Evolutionary conservation across 2,329 filamentous ascomycete species (phyloP).

Genomic region (Paecilomyces formosus): DNA sequence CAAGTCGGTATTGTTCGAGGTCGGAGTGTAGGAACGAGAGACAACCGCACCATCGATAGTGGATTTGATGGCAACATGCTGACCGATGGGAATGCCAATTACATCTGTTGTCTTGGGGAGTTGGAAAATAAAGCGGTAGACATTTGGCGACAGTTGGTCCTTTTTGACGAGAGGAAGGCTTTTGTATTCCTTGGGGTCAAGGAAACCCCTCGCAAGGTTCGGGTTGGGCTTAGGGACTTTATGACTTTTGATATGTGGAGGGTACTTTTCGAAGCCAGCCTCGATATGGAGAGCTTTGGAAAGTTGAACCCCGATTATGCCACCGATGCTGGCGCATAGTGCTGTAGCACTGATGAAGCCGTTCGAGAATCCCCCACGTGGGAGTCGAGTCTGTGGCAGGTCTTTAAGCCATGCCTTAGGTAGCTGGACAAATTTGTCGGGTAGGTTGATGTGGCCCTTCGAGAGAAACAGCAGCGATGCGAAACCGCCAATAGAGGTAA

Average conservation of each 20-base stretch:
- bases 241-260: conserved; percentile 32
- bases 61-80: conserved; percentile 49
- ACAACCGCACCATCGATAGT: conserved; percentile 40
- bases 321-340: neutral
- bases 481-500: conserved; percentile 13
- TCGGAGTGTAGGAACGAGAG: conserved; percentile 47
- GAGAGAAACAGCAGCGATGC: conserved; percentile 29
- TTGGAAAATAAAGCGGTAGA: conserved; percentile 41
- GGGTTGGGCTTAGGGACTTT: conserved; percentile 31
- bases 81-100: conserved; percentile 50
- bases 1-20: conserved; percentile 26
- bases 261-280: neutral
- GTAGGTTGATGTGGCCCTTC: conserved; percentile 10
- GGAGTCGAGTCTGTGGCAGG: neutral
- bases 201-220: conserved; percentile 38
- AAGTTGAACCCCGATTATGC: neutral
- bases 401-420: neutral
- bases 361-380: neutral
- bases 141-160: conserved; percentile 14
- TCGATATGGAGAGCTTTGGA: neutral
- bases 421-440: neutral
- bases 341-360: neutral
- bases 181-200: conserved; percentile 45
- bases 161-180: conserved; percentile 36
- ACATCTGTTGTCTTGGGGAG: conserved; percentile 39